A percentile compares a stretch with the other conserved stretches of the same genome.
Conservation (phyloP, 257 asterid species). For the Rubia yunnanensis region DNA sequence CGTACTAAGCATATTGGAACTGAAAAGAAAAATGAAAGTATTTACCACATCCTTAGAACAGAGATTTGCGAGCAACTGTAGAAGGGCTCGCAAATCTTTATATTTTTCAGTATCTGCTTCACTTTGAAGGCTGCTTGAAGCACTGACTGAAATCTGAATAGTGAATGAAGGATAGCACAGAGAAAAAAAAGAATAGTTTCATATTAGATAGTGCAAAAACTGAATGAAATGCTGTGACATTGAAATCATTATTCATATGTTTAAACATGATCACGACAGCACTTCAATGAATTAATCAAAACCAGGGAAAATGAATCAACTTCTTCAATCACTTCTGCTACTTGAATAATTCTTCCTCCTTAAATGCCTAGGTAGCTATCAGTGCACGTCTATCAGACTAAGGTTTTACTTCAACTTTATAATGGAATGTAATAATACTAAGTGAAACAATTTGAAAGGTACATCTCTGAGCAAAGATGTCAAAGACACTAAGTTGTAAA, state of each 20-base stretch:
- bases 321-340: background rate
- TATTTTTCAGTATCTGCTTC: constrained; percentile 81
- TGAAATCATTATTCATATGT: background rate
- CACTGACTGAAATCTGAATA: constrained; percentile 64
- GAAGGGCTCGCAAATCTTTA: constrained; percentile 86
- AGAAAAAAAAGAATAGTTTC: background rate
- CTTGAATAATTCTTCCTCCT: background rate
- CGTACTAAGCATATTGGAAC: constrained; percentile 6
- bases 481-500: background rate
- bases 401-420: background rate
- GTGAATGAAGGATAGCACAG: background rate
- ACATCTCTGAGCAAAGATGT: background rate
- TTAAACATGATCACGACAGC: background rate
- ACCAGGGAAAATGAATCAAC: background rate
- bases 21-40: constrained; percentile 8
- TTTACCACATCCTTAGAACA: constrained; percentile 92
- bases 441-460: background rate
- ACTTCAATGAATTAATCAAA: background rate
- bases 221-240: background rate
- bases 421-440: background rate
- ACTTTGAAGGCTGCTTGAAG: constrained; percentile 60
- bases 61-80: constrained; percentile 69
- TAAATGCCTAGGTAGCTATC: background rate
- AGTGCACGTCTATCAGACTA: background rate
- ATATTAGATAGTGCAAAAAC: background rate